Percentiles rank a stretch among this genome's conserved stretches.
Conservation (phyloP, 371 early-diverging fungal species). For the Rhizopus sp. region DNA sequence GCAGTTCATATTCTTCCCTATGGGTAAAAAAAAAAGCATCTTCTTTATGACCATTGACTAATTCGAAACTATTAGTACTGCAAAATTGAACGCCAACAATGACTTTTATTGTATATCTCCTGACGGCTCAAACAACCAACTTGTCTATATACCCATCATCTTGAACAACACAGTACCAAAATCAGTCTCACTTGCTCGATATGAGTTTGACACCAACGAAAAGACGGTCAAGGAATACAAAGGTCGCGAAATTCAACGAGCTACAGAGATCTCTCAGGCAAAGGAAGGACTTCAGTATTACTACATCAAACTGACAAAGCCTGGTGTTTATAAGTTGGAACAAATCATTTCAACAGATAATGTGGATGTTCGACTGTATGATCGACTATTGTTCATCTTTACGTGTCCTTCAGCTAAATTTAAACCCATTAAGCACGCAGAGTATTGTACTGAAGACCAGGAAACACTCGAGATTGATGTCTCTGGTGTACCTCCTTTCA, state of each 20-base stretch:
- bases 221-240: conserved; percentile 15
- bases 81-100: conserved; percentile 47
- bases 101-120: conserved; percentile 45
- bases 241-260: conserved; percentile 35
- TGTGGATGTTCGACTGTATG: conserved; percentile 39
- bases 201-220: conserved; percentile 41
- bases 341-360: conserved; percentile 41
- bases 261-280: conserved; percentile 42
- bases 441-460: conserved; percentile 44
- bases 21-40: conserved; percentile 29
- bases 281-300: conserved; percentile 43
- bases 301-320: conserved; percentile 32
- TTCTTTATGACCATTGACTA: not conserved
- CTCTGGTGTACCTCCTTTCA: conserved; percentile 46
- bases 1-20: conserved; percentile 53
- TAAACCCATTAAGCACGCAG: conserved; percentile 12
- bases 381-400: conserved; percentile 35
- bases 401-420: conserved; percentile 45
- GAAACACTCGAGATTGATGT: conserved; percentile 35
- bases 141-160: conserved; percentile 48
- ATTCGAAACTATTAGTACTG: conserved; percentile 32
- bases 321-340: conserved; percentile 46
- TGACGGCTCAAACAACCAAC: conserved; percentile 32
- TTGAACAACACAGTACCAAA: conserved; percentile 53
- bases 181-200: conserved; percentile 36